Percentiles rank a stretch among this genome's conserved stretches.
Conservation (phyloP, 208 protist species). For the Acanthamoeba culbertsoni region DNA sequence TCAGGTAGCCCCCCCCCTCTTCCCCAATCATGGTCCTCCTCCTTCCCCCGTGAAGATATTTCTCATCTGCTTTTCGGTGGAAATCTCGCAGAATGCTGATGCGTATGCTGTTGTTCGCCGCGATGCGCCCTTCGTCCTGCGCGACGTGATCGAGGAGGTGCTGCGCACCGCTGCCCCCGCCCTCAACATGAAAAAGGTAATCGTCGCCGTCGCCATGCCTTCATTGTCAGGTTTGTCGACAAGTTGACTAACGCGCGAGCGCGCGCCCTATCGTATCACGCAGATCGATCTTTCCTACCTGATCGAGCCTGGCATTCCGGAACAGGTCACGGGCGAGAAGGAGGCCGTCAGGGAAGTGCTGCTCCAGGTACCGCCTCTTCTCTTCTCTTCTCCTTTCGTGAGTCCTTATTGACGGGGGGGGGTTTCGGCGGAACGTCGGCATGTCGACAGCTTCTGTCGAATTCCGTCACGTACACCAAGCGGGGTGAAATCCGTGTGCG, state of each 20-base stretch:
- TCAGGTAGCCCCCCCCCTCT: too few relatives aligned
- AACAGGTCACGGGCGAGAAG: not conserved
- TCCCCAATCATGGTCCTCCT: too few relatives aligned
- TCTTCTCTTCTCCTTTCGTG: not conserved
- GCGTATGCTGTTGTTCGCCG: too few relatives aligned
- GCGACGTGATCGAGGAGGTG: not conserved
- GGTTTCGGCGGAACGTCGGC: not conserved
- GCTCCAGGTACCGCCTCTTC: not conserved
- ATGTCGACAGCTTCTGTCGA: not conserved
- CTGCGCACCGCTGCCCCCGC: not conserved
- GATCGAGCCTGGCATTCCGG: not conserved
- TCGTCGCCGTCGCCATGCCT: too few relatives aligned
- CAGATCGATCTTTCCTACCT: not conserved
- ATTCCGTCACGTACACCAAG: not conserved
- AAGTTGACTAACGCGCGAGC: too few relatives aligned
- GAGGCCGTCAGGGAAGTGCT: not conserved
- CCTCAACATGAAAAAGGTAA: constrained; percentile 2
- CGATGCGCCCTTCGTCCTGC: not conserved
- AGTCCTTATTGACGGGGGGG: not conserved
- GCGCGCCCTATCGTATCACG: too few relatives aligned
- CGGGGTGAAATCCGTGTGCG: not conserved
- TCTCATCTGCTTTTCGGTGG: too few relatives aligned
- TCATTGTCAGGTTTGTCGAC: too few relatives aligned
- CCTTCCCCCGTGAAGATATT: too few relatives aligned
- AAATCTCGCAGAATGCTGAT: too few relatives aligned